These are phyloP conservation scores for Aspergillus haitiensis DNA, from an alignment of 495 filamentous ascomycete genomes.

Conservation along the genomic window DNA sequence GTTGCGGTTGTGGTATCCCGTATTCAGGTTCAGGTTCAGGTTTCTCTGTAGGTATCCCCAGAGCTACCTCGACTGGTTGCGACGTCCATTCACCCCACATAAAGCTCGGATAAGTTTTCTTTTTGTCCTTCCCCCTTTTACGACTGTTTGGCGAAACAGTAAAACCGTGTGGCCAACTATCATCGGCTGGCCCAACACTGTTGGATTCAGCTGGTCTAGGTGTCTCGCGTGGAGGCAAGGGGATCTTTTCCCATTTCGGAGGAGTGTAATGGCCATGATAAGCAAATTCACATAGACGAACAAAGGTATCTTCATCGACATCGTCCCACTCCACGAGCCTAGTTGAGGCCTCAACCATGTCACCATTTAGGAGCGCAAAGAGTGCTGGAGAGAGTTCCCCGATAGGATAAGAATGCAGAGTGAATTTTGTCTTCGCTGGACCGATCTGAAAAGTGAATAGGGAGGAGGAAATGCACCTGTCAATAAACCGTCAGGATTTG, in stretches of 20 bases:
- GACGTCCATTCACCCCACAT: too few species aligned
- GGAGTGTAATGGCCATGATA: constrained; percentile 29
- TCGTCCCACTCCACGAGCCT: constrained; percentile 28
- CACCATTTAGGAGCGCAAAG: constrained; percentile 24
- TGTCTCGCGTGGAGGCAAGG: too few species aligned
- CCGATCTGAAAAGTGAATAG: constrained; percentile 28
- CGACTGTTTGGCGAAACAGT: neutral
- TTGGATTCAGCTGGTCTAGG: too few species aligned
- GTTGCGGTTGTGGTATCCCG: too few species aligned
- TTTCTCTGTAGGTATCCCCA: neutral
- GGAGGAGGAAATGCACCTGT: constrained; percentile 16
- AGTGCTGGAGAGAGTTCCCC: constrained; percentile 22
- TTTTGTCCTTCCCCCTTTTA: neutral
- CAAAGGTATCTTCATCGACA: constrained; percentile 29
- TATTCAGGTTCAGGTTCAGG: too few species aligned
- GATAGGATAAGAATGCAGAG: constrained; percentile 27
- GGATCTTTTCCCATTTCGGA: neutral
- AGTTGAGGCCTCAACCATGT: constrained; percentile 26
- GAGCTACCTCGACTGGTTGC: too few species aligned
- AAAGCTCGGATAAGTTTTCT: neutral
- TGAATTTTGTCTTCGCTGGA: constrained; percentile 21
- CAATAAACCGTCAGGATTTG: too few species aligned
- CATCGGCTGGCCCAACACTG: too few species aligned
- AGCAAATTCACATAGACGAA: constrained; percentile 32
- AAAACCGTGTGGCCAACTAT: too few species aligned